Evolutionary conservation across 306 rosid species (phyloP).

Genomic region (Casuarina equisetifolia): DNA sequence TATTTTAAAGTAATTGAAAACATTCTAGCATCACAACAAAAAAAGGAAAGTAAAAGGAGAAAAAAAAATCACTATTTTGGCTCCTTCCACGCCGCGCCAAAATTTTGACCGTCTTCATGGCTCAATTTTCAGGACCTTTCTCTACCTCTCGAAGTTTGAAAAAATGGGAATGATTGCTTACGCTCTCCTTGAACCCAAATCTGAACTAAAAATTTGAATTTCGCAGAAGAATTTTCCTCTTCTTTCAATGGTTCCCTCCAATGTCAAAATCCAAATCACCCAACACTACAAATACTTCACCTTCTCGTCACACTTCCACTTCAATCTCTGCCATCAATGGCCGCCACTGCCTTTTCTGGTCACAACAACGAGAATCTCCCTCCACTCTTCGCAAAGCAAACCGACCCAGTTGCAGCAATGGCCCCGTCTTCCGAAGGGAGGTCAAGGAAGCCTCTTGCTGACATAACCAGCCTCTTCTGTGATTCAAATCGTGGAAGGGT

Average conservation of each 20-base stretch:
- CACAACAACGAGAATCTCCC: neutral
- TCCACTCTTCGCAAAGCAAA: neutral
- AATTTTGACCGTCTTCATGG: neutral
- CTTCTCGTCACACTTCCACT: neutral
- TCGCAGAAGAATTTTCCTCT: neutral
- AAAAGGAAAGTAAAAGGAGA: too few relatives aligned
- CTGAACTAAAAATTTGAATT: neutral
- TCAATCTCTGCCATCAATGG: neutral
- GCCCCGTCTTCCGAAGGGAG: neutral
- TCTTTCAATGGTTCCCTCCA: neutral
- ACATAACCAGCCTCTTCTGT: neutral
- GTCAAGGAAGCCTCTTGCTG: constrained; percentile 1
- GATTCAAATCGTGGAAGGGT: neutral
- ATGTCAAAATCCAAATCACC: neutral
- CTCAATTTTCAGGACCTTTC: neutral
- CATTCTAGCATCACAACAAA: too few relatives aligned
- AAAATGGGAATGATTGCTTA: too few relatives aligned
- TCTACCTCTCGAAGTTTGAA: neutral
- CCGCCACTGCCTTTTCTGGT: neutral
- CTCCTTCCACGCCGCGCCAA: neutral
- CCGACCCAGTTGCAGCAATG: neutral
- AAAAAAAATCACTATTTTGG: neutral
- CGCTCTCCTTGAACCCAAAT: neutral
- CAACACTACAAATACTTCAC: neutral
- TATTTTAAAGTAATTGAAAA: too few relatives aligned